These are phyloP conservation scores for Claviceps citrina DNA, from an alignment of 2,329 filamentous ascomycete species.

Conservation along the genomic window DNA sequence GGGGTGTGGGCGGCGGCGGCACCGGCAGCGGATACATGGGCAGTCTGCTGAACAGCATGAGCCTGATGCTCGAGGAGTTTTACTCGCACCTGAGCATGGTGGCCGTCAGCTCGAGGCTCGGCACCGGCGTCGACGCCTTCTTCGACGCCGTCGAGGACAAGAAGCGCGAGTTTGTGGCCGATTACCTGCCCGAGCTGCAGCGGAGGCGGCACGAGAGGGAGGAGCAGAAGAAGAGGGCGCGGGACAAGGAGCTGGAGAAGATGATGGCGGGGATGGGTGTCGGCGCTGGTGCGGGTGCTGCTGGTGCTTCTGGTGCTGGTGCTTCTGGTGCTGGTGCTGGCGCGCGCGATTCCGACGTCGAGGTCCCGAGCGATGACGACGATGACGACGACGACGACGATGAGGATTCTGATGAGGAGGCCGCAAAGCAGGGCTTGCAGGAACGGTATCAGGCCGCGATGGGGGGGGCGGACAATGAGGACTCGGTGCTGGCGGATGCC, in stretches of 20 bases:
- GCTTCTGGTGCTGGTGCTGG: constrained; percentile 19
- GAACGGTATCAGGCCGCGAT: constrained; percentile 65
- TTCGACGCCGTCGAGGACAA: constrained; percentile 82
- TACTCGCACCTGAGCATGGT: constrained; percentile 90
- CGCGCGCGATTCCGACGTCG: constrained; percentile 30
- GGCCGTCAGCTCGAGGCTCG: constrained; percentile 83
- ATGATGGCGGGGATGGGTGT: constrained; percentile 85
- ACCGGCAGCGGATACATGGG: constrained; percentile 95
- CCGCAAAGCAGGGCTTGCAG: constrained; percentile 51
- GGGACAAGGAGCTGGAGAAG: constrained; percentile 73
- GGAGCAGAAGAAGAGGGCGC: constrained; percentile 51
- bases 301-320: constrained; percentile 10
- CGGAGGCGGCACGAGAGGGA: constrained; percentile 60
- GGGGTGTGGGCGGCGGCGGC: constrained; percentile 52
- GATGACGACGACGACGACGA: constrained; percentile 37
- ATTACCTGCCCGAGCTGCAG: constrained; percentile 88
- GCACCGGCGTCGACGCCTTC: constrained; percentile 82
- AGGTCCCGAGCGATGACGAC: constrained; percentile 45
- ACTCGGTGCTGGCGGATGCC: constrained; percentile 37
- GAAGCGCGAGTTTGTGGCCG: constrained; percentile 69
- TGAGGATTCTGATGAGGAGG: constrained; percentile 42
- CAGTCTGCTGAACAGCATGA: constrained; percentile 92
- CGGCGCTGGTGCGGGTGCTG: constrained; percentile 18
- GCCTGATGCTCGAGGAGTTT: constrained; percentile 90
- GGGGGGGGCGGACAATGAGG: constrained; percentile 40